Evolutionary conservation across 306 rosid species (phyloP).

Genomic region (Clitoria ternatea): DNA sequence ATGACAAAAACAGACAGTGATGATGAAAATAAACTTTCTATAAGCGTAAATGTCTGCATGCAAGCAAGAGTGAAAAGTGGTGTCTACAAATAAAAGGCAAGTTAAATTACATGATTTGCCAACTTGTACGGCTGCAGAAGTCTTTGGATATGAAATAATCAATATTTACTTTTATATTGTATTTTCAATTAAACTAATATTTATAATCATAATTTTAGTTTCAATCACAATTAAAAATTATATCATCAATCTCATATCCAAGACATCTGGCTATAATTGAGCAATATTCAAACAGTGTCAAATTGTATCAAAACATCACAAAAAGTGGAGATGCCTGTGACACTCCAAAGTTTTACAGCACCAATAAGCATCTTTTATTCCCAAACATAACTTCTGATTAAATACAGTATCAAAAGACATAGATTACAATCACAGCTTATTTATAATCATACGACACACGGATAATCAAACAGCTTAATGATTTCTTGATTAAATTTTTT

Average conservation of each 20-base stretch:
- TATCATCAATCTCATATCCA: neutral
- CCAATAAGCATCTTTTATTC: neutral
- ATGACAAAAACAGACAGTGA: neutral
- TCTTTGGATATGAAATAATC: neutral
- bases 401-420: neutral
- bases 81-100: neutral
- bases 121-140: neutral
- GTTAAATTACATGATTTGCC: neutral
- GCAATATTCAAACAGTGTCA: neutral
- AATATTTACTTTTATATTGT: neutral
- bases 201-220: neutral
- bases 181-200: constrained; percentile 3
- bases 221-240: neutral
- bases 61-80: neutral
- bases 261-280: neutral
- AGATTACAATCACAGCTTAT: neutral
- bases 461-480: neutral
- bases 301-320: neutral
- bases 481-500: neutral
- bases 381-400: neutral
- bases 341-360: neutral
- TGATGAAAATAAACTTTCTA: neutral
- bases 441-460: neutral
- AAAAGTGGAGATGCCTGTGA: neutral
- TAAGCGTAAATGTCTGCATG: neutral